Evolutionary conservation across 192 early-diverging fungal genomes (phyloP).

Genomic region (Umbelopsis vinacea): DNA sequence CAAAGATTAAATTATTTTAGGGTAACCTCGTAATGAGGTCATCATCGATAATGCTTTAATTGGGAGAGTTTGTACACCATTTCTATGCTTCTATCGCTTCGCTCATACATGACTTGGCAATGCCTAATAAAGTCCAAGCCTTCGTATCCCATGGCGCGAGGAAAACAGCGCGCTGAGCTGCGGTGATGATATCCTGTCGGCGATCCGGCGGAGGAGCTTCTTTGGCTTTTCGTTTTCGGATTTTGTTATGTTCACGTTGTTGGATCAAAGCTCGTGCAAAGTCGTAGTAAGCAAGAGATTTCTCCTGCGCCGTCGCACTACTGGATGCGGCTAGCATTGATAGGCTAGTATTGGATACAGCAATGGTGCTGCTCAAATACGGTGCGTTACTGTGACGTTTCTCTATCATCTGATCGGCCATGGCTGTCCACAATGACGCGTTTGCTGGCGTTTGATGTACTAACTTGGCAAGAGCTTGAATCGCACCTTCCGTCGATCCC

Average conservation of each 20-base stretch:
- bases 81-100: slow-evolving; percentile 7
- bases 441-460: slow-evolving; percentile 45
- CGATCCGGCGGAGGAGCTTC: slow-evolving; percentile 24
- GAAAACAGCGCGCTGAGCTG: slow-evolving; percentile 46
- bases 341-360: slow-evolving; percentile 42
- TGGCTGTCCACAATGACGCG: slow-evolving; percentile 40
- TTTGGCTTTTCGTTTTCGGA: slow-evolving; percentile 32
- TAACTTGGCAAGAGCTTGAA: slow-evolving; percentile 41
- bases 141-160: slow-evolving; percentile 47
- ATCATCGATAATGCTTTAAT: not conserved
- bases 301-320: slow-evolving; percentile 32
- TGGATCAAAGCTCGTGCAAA: slow-evolving; percentile 40
- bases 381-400: slow-evolving; percentile 14
- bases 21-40: not conserved
- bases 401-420: slow-evolving; percentile 45
- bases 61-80: not conserved
- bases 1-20: not conserved
- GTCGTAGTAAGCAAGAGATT: slow-evolving; percentile 42
- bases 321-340: slow-evolving; percentile 26
- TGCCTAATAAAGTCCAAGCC: slow-evolving; percentile 48
- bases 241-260: slow-evolving; percentile 42
- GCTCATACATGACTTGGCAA: slow-evolving; percentile 14
- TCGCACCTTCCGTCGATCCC: slow-evolving; percentile 29
- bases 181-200: slow-evolving; percentile 15
- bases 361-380: slow-evolving; percentile 25